These are phyloP conservation scores for Petunia axillaris DNA, from an alignment of 257 asterid species.

Conservation along the genomic window DNA sequence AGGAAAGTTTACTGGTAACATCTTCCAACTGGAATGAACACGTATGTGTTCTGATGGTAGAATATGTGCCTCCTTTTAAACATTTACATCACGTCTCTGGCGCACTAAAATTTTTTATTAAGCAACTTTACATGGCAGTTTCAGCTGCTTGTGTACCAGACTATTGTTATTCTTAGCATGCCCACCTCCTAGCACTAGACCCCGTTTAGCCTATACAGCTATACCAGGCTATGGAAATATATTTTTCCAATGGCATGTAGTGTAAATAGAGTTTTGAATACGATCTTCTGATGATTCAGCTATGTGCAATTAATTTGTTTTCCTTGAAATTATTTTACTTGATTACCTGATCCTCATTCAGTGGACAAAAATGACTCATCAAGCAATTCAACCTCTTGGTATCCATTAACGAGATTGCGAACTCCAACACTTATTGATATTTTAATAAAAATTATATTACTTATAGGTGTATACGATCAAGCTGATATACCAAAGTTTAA, in stretches of 20 bases:
- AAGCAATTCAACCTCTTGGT: too few relatives aligned
- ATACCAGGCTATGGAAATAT: background rate
- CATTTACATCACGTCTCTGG: background rate
- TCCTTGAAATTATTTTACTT: background rate
- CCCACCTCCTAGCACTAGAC: conserved; percentile 7
- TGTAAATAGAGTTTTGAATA: background rate
- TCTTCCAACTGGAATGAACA: background rate
- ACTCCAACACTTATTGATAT: too few relatives aligned
- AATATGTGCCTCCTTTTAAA: background rate
- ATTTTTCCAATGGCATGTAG: background rate
- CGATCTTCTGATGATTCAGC: conserved; percentile 19
- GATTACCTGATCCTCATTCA: conserved; percentile 8
- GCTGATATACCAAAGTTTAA: too few relatives aligned
- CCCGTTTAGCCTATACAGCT: background rate
- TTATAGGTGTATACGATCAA: too few relatives aligned
- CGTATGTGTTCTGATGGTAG: background rate
- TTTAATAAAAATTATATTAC: too few relatives aligned
- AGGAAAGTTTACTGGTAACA: too few relatives aligned
- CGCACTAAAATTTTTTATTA: background rate
- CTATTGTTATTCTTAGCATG: background rate
- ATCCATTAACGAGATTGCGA: too few relatives aligned
- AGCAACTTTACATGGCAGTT: background rate
- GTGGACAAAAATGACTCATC: too few relatives aligned
- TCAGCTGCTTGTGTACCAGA: conserved; percentile 12
- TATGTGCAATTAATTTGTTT: background rate